Evolutionary conservation across 306 rosid genomes (phyloP).

Genomic region (Cicer arietinum): DNA sequence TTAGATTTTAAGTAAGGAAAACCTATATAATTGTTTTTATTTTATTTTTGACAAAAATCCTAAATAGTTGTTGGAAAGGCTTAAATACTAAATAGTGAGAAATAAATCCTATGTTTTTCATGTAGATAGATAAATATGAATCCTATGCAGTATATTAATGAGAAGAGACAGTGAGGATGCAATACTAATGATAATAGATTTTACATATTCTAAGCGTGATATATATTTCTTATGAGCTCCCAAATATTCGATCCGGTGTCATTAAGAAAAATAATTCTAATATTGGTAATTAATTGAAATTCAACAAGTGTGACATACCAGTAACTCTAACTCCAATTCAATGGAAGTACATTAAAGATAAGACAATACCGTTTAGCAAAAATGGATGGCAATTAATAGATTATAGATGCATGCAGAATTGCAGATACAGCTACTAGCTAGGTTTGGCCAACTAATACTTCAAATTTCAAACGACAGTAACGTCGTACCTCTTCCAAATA

Average conservation of each 20-base stretch:
- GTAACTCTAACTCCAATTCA: background rate
- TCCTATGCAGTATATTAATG: background rate
- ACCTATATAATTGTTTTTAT: no score
- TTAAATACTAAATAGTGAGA: background rate
- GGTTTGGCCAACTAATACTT: background rate
- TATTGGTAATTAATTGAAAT: no score
- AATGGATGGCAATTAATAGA: background rate
- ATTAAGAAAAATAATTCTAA: no score
- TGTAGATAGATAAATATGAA: no score
- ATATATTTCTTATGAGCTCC: no score
- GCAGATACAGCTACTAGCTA: background rate
- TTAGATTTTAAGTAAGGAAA: background rate
- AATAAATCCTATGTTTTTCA: no score
- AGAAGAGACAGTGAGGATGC: background rate
- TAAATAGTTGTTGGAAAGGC: background rate
- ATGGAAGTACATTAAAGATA: background rate
- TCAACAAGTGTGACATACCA: background rate
- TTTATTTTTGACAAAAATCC: no score
- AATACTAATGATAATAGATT: background rate
- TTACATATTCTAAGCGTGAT: background rate
- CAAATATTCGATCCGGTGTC: no score
- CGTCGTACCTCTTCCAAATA: slow-evolving; percentile 4
- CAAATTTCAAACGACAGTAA: background rate
- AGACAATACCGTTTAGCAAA: background rate
- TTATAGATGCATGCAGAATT: background rate